Conservation (phyloP, 2,329 filamentous ascomycete genomes). For the Aspergillus tubingensis region DNA sequence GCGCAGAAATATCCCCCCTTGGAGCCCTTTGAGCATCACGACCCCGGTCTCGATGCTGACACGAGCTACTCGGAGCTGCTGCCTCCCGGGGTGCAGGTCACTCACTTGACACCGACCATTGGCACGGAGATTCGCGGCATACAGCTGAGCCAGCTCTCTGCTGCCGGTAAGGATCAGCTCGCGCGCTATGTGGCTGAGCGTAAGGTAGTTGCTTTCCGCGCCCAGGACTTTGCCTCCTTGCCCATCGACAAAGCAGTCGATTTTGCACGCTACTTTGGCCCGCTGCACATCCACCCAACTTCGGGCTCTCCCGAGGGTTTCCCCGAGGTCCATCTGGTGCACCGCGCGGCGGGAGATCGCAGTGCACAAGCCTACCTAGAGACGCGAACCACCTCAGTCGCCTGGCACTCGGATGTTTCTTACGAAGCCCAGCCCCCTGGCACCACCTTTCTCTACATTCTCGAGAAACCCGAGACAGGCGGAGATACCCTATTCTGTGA, state of each 20-base stretch:
- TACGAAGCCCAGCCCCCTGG: slow-evolving; percentile 34
- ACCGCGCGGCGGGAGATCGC: not conserved
- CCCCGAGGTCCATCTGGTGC: slow-evolving; percentile 14
- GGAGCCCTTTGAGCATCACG: slow-evolving; percentile 34
- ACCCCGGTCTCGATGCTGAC: not conserved
- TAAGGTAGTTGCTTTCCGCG: slow-evolving; percentile 62
- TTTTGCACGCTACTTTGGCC: slow-evolving; percentile 37
- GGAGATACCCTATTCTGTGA: slow-evolving; percentile 28
- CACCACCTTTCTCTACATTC: slow-evolving; percentile 25
- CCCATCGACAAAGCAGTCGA: slow-evolving; percentile 30
- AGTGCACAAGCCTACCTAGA: not conserved
- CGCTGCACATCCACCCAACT: slow-evolving; percentile 26
- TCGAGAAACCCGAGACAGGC: slow-evolving; percentile 16
- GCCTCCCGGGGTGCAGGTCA: not conserved
- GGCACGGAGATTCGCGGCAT: slow-evolving; percentile 54
- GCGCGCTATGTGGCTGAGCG: slow-evolving; percentile 62
- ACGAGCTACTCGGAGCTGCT: not conserved
- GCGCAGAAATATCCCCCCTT: slow-evolving; percentile 35
- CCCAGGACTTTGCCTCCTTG: slow-evolving; percentile 48
- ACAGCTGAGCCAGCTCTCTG: slow-evolving; percentile 51
- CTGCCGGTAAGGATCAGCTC: slow-evolving; percentile 58
- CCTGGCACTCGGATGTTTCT: slow-evolving; percentile 30
- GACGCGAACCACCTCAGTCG: not conserved
- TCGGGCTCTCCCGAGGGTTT: slow-evolving; percentile 14
- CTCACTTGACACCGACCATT: slow-evolving; percentile 33